These are phyloP conservation scores for Ulvella scutata DNA, from an alignment of 139 green algal genomes.

Conservation along the genomic window DNA sequence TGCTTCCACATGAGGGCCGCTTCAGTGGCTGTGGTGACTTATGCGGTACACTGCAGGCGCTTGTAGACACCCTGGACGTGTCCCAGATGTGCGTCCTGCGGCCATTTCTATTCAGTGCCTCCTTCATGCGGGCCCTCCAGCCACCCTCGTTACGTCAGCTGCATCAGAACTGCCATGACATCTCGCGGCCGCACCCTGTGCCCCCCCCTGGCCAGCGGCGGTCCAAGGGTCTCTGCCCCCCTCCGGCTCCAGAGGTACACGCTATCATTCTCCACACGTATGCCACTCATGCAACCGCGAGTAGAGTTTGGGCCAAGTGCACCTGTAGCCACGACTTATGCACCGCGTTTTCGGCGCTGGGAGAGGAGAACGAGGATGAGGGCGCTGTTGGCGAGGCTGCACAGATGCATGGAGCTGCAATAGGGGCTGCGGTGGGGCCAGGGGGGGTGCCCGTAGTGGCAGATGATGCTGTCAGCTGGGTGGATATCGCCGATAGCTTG, in stretches of 20 bases:
- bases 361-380: not conserved
- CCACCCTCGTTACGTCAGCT: not conserved
- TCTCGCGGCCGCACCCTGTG: not conserved
- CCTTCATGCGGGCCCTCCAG: not conserved
- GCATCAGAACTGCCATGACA: not conserved
- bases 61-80: too few species aligned
- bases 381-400: not conserved
- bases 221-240: not conserved
- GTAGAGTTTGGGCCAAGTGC: not conserved
- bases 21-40: too few species aligned
- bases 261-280: not conserved
- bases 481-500: too few species aligned
- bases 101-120: not conserved
- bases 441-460: too few species aligned
- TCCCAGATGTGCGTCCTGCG: not conserved
- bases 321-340: not conserved
- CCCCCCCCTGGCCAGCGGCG: not conserved
- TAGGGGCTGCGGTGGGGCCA: too few species aligned
- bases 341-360: not conserved
- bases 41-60: too few species aligned
- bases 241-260: not conserved
- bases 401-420: too few species aligned
- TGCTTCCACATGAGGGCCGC: too few species aligned
- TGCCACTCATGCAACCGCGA: not conserved
- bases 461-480: too few species aligned